A percentile compares a stretch with the other conserved stretches of the same genome.
These are phyloP conservation scores for Tetrapisispora fleetii DNA, from an alignment of 805 yeast genomes.

Conservation along the genomic window DNA sequence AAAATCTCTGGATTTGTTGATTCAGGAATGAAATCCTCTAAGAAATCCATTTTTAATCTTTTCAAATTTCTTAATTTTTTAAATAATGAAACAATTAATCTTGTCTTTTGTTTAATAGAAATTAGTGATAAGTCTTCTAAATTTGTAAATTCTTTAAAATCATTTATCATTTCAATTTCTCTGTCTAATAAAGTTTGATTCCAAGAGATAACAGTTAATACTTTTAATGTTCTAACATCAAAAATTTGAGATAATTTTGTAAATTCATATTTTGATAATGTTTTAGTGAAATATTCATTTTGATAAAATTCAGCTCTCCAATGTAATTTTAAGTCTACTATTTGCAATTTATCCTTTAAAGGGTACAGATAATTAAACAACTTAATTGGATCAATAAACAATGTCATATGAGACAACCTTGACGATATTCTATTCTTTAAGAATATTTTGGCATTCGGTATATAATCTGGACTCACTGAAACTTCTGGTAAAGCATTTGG, in stretches of 20 bases:
- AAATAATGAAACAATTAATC: conserved; percentile 27
- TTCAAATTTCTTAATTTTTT: conserved; percentile 24
- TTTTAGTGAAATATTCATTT: conserved; percentile 17
- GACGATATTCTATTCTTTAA: conserved; percentile 23
- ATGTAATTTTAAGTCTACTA: conserved; percentile 32
- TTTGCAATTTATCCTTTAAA: conserved; percentile 24
- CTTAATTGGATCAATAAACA: conserved; percentile 33
- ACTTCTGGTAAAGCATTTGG: conserved; percentile 29
- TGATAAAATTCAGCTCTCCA: conserved; percentile 35
- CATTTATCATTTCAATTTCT: conserved; percentile 29
- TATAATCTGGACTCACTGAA: conserved; percentile 21
- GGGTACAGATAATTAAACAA: conserved; percentile 31
- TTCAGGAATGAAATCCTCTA: conserved; percentile 28
- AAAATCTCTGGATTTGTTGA: conserved; percentile 28
- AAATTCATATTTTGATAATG: conserved; percentile 12
- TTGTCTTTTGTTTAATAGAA: conserved; percentile 30
- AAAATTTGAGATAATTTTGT: conserved; percentile 30
- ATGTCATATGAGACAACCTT: conserved; percentile 26
- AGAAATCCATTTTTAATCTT: conserved; percentile 34
- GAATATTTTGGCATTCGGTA: conserved; percentile 24
- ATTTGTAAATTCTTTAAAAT: conserved; percentile 30
- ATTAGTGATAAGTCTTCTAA: conserved; percentile 34
- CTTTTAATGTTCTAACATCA: conserved; percentile 28
- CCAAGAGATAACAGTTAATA: conserved; percentile 36
- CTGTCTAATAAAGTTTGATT: conserved; percentile 29